Percentiles rank a stretch among this genome's conserved stretches.
Evolutionary conservation across 208 protist species (phyloP).

Genomic region (Leishmania braziliensis): DNA sequence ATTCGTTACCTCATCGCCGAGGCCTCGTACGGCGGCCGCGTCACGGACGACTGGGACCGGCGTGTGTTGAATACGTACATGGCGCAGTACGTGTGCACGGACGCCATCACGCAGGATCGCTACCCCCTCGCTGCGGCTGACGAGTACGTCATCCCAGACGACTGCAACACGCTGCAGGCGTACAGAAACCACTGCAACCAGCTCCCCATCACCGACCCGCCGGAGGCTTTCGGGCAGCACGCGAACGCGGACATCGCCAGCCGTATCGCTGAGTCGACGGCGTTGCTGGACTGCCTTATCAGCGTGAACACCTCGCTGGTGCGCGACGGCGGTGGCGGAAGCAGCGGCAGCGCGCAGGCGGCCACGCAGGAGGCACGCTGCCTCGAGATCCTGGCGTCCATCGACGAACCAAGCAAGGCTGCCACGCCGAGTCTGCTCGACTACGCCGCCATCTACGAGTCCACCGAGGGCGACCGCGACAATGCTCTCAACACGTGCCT

Average conservation of each 20-base stretch:
- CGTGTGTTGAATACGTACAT: constrained; percentile 98
- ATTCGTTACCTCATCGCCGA: constrained; percentile 98
- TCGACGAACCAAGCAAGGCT: constrained; percentile 86
- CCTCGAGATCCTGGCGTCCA: constrained; percentile 85
- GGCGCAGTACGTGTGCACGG: constrained; percentile 93
- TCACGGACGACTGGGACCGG: constrained; percentile 98
- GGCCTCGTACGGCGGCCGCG: constrained; percentile 98
- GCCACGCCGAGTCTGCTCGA: constrained; percentile 85
- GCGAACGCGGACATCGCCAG: constrained; percentile 98
- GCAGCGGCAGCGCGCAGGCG: constrained; percentile 30
- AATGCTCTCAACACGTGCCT: constrained; percentile 97
- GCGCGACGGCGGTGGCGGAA: constrained; percentile 60
- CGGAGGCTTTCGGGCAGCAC: constrained; percentile 99
- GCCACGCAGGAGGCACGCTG: constrained; percentile 84
- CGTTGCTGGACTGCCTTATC: constrained; percentile 95
- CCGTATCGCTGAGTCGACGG: constrained; percentile 93
- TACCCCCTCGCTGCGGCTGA: constrained; percentile 85
- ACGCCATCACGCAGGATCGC: constrained; percentile 74
- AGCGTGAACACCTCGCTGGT: constrained; percentile 79
- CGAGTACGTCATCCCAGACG: constrained; percentile 90
- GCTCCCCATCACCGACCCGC: constrained; percentile 94
- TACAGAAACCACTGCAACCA: constrained; percentile 93
- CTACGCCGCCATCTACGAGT: constrained; percentile 90
- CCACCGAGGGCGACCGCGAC: constrained; percentile 87
- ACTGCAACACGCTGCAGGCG: constrained; percentile 91